Evolutionary conservation across 2,329 filamentous ascomycete species (phyloP).

Genomic region (Aureobasidium subglaciale): DNA sequence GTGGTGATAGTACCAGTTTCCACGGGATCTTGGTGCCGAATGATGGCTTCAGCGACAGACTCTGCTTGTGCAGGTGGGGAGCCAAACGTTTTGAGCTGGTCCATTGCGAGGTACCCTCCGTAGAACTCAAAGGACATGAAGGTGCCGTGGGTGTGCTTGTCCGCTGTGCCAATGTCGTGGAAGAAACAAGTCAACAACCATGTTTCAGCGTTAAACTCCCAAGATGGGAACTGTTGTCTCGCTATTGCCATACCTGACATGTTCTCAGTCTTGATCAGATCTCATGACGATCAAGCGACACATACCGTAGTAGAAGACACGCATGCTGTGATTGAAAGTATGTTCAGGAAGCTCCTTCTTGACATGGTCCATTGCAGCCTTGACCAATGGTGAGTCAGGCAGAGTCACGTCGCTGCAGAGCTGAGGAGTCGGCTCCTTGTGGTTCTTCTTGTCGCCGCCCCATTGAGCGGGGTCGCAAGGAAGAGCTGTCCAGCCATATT

Average conservation of each 20-base stretch:
- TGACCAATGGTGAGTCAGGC: background rate
- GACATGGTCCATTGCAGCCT: background rate
- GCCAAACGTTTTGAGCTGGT: slow-evolving; percentile 42
- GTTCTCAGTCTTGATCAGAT: background rate
- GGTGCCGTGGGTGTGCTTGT: slow-evolving; percentile 50
- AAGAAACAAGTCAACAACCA: slow-evolving; percentile 60
- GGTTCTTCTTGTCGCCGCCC: background rate
- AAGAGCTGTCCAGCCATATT: slow-evolving; percentile 4
- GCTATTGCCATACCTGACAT: slow-evolving; percentile 8
- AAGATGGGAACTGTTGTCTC: background rate
- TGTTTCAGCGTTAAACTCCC: slow-evolving; percentile 36
- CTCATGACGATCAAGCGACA: no score
- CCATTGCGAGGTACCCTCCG: slow-evolving; percentile 54
- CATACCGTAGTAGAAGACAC: slow-evolving; percentile 60
- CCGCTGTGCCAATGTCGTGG: slow-evolving; percentile 66
- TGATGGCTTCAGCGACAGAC: slow-evolving; percentile 62
- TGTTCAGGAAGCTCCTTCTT: slow-evolving; percentile 35
- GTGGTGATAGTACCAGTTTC: slow-evolving; percentile 21
- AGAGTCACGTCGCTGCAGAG: background rate
- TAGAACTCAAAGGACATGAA: slow-evolving; percentile 66
- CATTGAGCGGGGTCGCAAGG: slow-evolving; percentile 3
- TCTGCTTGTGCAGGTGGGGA: slow-evolving; percentile 55
- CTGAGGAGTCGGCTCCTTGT: background rate
- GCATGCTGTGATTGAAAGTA: slow-evolving; percentile 64
- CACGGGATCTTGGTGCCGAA: slow-evolving; percentile 58